Evolutionary conservation across 306 rosid genomes (phyloP), one percentile per base, ranked within the genome.

Genomic region (Biancaea sappan): DNA sequence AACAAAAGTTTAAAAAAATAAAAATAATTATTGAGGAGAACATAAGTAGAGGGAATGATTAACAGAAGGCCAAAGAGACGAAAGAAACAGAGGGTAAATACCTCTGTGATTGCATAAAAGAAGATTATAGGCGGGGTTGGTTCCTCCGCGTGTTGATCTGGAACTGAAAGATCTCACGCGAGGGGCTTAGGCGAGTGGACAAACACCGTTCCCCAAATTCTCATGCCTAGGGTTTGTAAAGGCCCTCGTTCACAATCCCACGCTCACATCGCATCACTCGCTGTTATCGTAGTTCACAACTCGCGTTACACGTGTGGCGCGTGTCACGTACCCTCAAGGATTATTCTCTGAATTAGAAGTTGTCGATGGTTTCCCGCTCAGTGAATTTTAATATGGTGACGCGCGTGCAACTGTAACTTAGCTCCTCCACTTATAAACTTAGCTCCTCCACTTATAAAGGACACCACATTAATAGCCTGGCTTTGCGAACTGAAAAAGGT

Each of bases 221-320:
- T 79, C 53, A 83, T 14, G 81, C 31, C 31, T 83, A 83, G 86
- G 84, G 86, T 83, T 83, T 79, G 62, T 40, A 52, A 79, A 69
- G 19, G 19, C 54, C 35, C 77, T 11, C 13, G 43, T 73, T 26
- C 62, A 69, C 76, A 71, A 83, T 79, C 76, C 73, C 15, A 58
- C 81, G 72, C 65, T 71, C 69, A 18, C 32, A 15, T 60, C 57
- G 7, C 51, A 34, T n/a, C 85, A 70, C 74, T 35, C 71, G 71
- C 38, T 59, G 18, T 31, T 48, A 47, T 38, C n/a, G 2, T 61
- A 21, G 29, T 56, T 71, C 71, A 59, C 75, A 66, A 60, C 54
- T 46, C 66, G 54, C 68, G 51, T 72, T 70, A 74, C 86, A 83
- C 84, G 84, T 79, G 86, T 83, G 80, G 86, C 72, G 68, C 62